Evolutionary conservation across 495 filamentous ascomycete species (phyloP).

Genomic region (Penicillium goetzii): DNA sequence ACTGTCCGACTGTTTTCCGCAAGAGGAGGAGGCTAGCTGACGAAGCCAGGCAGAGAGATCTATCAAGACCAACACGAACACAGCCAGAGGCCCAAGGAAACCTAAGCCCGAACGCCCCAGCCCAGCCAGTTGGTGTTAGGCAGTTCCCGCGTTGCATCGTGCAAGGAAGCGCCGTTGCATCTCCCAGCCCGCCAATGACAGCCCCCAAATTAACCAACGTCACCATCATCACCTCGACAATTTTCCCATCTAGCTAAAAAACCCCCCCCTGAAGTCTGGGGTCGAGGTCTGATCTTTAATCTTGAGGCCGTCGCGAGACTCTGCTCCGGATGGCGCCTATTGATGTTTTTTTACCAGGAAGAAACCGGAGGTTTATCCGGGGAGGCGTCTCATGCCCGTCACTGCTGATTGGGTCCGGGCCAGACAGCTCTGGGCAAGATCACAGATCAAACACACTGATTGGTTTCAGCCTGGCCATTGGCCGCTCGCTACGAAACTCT

Average conservation of each 20-base stretch:
- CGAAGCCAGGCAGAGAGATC: not conserved
- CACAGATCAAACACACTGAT: slow-evolving; percentile 18
- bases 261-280: not conserved
- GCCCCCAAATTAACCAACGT: not conserved
- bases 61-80: not conserved
- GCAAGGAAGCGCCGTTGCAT: slow-evolving; percentile 19
- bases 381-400: slow-evolving; percentile 8
- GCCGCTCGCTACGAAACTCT: slow-evolving; percentile 1
- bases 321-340: slow-evolving; percentile 7
- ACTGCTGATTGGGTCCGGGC: slow-evolving; percentile 25
- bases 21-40: not conserved
- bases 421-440: slow-evolving; percentile 7
- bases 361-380: slow-evolving; percentile 15
- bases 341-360: slow-evolving; percentile 2
- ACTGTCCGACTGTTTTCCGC: slow-evolving; percentile 1
- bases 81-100: not conserved
- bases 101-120: not conserved
- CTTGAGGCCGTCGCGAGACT: not conserved
- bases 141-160: slow-evolving; percentile 19
- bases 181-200: slow-evolving; percentile 4
- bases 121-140: slow-evolving; percentile 4
- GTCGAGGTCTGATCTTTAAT: not conserved
- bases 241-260: not conserved
- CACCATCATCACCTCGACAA: not conserved
- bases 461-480: slow-evolving; percentile 12